phyloP scores from a whole-genome alignment of 1,284 basidiomycete species.

The Neolentinus lepideus region DNA sequence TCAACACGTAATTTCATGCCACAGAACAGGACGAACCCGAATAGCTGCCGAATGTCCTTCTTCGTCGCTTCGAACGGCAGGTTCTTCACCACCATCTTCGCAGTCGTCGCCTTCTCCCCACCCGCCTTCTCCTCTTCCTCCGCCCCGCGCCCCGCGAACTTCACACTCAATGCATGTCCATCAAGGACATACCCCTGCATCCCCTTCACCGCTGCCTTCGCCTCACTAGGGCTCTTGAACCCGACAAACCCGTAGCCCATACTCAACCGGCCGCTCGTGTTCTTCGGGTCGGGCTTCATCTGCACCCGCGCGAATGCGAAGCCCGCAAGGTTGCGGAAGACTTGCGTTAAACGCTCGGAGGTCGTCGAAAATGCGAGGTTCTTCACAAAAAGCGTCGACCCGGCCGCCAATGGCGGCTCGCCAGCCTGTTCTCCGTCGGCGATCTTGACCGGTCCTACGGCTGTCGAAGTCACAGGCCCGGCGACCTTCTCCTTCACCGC shows the following conservation, averaged over 20 bases:
- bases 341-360: conserved; percentile 58
- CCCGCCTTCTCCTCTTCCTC: conserved; percentile 47
- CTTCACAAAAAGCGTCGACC: conserved; percentile 91
- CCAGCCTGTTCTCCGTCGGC: conserved; percentile 31
- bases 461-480: not conserved
- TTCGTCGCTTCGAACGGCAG: conserved; percentile 94
- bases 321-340: conserved; percentile 75
- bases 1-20: no score
- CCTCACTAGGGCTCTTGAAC: conserved; percentile 73
- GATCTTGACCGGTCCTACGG: not conserved
- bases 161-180: conserved; percentile 80
- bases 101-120: conserved; percentile 47
- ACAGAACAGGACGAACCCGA: conserved; percentile 50
- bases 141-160: conserved; percentile 81
- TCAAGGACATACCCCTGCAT: conserved; percentile 84
- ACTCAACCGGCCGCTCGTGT: conserved; percentile 58
- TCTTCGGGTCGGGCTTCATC: conserved; percentile 84
- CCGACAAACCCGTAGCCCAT: conserved; percentile 98
- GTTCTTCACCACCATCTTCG: conserved; percentile 96
- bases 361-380: conserved; percentile 92
- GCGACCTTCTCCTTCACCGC: not conserved
- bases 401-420: conserved; percentile 45
- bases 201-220: conserved; percentile 70
- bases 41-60: conserved; percentile 86
- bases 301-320: conserved; percentile 90